Evolutionary conservation across 2,329 filamentous ascomycete genomes (phyloP).

Genomic region (Huntiella savannae): DNA sequence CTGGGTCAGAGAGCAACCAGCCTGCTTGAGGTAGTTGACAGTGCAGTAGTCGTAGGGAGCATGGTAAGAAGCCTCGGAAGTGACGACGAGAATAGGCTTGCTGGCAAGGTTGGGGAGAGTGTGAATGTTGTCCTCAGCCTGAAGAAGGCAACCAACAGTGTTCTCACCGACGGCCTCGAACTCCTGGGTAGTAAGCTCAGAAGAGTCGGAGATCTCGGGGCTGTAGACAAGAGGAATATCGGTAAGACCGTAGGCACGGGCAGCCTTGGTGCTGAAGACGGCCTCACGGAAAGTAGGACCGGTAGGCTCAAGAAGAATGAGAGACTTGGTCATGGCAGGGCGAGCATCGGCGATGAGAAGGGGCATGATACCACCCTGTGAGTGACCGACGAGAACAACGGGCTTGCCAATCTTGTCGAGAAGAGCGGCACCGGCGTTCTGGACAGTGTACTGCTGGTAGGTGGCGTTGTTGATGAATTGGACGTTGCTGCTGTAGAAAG

Average conservation of each 20-base stretch:
- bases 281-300: constrained; percentile 29
- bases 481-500: constrained; percentile 23
- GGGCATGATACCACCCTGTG: constrained; percentile 25
- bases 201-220: constrained; percentile 21
- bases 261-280: constrained; percentile 19
- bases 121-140: constrained; percentile 16
- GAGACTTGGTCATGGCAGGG: constrained; percentile 22
- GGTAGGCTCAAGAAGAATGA: constrained; percentile 27
- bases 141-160: constrained; percentile 18
- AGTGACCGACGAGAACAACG: constrained; percentile 23
- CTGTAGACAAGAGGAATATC: constrained; percentile 29
- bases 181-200: constrained; percentile 18
- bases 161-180: constrained; percentile 14
- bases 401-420: constrained; percentile 25
- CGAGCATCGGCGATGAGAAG: constrained; percentile 24
- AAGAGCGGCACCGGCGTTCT: constrained; percentile 22
- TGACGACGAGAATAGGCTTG: constrained; percentile 22
- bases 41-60: constrained; percentile 26
- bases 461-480: constrained; percentile 19
- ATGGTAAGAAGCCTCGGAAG: constrained; percentile 26
- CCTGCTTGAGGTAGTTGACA: constrained; percentile 24
- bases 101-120: constrained; percentile 19
- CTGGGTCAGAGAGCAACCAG: constrained; percentile 17
- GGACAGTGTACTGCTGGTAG: constrained; percentile 20
- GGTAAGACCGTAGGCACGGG: constrained; percentile 26